phyloP scores from a whole-genome alignment of 2,329 filamentous ascomycete genomes.

The Talaromyces sp. region DNA sequence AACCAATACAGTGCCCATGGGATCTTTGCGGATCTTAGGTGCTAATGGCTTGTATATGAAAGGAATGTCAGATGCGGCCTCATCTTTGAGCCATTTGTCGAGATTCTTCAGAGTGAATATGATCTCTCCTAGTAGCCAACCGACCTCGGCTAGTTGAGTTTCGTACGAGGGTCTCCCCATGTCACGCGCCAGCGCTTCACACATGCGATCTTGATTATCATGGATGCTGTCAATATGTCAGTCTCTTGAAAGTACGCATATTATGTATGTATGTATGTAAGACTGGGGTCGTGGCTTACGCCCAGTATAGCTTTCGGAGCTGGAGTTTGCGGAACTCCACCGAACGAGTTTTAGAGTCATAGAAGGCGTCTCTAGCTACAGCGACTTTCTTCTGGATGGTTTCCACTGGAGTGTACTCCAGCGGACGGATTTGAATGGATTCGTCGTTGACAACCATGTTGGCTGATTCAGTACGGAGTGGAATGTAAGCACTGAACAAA shows the following conservation, averaged over 20 bases:
- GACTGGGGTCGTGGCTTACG: constrained; percentile 39
- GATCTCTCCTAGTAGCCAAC: constrained; percentile 77
- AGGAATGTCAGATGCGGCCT: constrained; percentile 67
- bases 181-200: constrained; percentile 73
- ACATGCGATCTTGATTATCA: constrained; percentile 70
- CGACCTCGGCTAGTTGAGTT: constrained; percentile 68
- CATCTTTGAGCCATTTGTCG: constrained; percentile 78
- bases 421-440: constrained; percentile 37
- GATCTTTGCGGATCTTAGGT: constrained; percentile 80
- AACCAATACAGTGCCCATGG: constrained; percentile 75
- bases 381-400: constrained; percentile 62
- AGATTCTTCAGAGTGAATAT: constrained; percentile 74
- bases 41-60: constrained; percentile 66
- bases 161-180: constrained; percentile 76
- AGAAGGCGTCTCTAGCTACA: constrained; percentile 66
- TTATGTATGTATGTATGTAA: not conserved
- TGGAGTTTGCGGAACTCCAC: constrained; percentile 79
- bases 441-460: constrained; percentile 15
- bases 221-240: constrained; percentile 50
- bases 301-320: constrained; percentile 95
- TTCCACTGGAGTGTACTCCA: constrained; percentile 63
- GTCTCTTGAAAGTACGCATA: not conserved
- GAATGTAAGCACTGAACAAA: not conserved
- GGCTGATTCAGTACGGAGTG: not conserved
- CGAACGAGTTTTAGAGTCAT: constrained; percentile 75